phyloP scores from a whole-genome alignment of 2,329 filamentous ascomycete species.

The Calycina marina region DNA sequence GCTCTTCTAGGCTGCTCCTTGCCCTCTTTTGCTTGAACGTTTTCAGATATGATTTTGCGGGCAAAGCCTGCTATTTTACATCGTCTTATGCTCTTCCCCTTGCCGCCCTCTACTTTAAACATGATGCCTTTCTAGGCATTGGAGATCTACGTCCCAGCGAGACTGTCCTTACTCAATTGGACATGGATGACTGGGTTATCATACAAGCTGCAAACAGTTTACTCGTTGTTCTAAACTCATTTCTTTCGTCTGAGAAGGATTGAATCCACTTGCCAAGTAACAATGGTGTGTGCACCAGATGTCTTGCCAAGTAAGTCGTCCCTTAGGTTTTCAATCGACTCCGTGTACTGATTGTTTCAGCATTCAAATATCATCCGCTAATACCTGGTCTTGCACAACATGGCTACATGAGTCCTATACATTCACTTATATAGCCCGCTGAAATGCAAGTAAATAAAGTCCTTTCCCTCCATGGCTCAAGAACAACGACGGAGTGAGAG shows the following conservation, averaged over 20 bases:
- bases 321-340: not conserved
- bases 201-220: too few species aligned
- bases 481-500: conserved; percentile 24
- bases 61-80: too few species aligned
- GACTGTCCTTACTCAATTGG: too few species aligned
- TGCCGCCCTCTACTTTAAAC: too few species aligned
- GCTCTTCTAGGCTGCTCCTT: too few species aligned
- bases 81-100: too few species aligned
- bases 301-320: conserved; percentile 45
- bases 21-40: too few species aligned
- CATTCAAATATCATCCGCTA: conserved; percentile 46
- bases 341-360: not conserved
- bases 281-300: conserved; percentile 63
- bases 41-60: conserved; percentile 6
- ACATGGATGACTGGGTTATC: too few species aligned
- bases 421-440: conserved; percentile 23
- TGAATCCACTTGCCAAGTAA: conserved; percentile 59
- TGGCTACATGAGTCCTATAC: conserved; percentile 50
- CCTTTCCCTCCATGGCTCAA: conserved; percentile 52
- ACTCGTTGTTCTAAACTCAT: too few species aligned
- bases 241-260: too few species aligned
- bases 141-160: too few species aligned
- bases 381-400: conserved; percentile 54
- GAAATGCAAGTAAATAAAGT: conserved; percentile 12
- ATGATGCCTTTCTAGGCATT: too few species aligned